phyloP scores from a whole-genome alignment of 139 green algal species.

The Tetraselmis chui region DNA sequence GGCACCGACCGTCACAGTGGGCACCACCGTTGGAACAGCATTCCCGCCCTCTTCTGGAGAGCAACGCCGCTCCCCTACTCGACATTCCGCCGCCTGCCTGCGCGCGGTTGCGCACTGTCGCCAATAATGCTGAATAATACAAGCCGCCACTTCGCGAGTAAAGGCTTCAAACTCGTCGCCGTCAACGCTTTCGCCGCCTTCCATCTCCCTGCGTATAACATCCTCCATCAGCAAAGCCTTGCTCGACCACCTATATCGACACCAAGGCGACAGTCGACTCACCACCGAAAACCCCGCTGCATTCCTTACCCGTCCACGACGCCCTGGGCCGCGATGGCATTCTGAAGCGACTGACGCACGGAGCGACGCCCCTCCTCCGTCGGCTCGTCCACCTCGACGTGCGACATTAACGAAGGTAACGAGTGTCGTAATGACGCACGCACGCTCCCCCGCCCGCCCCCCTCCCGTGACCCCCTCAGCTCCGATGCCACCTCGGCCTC shows the following conservation, averaged over 20 bases:
- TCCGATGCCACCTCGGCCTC: no score
- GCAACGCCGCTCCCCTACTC: no score
- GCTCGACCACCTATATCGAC: background rate
- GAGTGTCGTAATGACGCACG: background rate
- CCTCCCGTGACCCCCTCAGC: background rate
- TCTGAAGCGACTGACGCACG: background rate
- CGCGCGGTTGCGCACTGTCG: background rate
- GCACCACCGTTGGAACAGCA: background rate
- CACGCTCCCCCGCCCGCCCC: background rate
- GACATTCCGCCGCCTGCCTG: background rate
- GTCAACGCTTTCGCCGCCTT: background rate
- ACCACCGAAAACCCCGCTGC: no score
- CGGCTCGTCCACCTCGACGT: background rate
- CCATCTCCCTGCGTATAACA: background rate
- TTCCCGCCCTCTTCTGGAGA: background rate
- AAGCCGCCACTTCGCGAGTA: conserved; percentile 37
- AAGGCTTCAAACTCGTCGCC: conserved; percentile 19
- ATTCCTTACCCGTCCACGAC: background rate
- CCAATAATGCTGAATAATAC: conserved; percentile 51
- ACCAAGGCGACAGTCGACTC: background rate
- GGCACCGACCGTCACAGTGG: background rate
- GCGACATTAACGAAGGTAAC: background rate
- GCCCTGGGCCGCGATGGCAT: background rate
- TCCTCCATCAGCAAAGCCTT: background rate
- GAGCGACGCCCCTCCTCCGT: no score